Conservation (phyloP, 2,329 filamentous ascomycete genomes). For the Ophiostoma pallidulum region DNA sequence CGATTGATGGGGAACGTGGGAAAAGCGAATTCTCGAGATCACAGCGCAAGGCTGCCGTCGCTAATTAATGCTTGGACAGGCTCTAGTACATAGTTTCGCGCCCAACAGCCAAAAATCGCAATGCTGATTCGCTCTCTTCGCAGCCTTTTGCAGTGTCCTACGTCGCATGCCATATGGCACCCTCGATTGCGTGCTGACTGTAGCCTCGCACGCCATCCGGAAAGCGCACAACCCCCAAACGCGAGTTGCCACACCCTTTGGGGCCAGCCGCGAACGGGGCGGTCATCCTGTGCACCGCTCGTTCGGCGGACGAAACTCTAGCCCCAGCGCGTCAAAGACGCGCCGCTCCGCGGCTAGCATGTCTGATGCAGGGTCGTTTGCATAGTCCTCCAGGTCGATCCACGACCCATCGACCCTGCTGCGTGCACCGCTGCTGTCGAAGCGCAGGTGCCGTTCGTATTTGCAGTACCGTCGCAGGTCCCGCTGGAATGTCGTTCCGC, state of each 20-base stretch:
- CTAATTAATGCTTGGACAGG: too few species aligned
- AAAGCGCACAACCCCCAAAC: neutral
- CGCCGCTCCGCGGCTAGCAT: slow-evolving; percentile 67
- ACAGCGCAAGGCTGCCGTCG: neutral
- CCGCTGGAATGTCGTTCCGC: slow-evolving; percentile 80
- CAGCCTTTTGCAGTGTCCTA: too few species aligned
- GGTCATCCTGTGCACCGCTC: slow-evolving; percentile 60
- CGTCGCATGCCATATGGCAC: too few species aligned
- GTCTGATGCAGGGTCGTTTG: slow-evolving; percentile 42
- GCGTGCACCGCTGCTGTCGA: slow-evolving; percentile 81
- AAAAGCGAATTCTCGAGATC: neutral
- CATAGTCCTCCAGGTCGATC: slow-evolving; percentile 60
- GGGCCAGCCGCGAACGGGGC: too few species aligned
- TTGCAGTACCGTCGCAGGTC: slow-evolving; percentile 77
- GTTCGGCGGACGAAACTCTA: slow-evolving; percentile 56
- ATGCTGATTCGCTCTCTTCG: slow-evolving; percentile 2
- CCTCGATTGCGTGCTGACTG: slow-evolving; percentile 1
- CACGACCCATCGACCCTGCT: slow-evolving; percentile 54
- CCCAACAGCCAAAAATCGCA: neutral
- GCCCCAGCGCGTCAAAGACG: slow-evolving; percentile 67
- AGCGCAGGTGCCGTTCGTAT: slow-evolving; percentile 64
- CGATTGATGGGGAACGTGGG: neutral
- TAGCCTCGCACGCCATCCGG: neutral
- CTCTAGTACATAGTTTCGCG: too few species aligned
- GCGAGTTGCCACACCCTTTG: too few species aligned